phyloP scores from a whole-genome alignment of 805 yeast genomes.

The Cyberlindnera mycetangii region DNA sequence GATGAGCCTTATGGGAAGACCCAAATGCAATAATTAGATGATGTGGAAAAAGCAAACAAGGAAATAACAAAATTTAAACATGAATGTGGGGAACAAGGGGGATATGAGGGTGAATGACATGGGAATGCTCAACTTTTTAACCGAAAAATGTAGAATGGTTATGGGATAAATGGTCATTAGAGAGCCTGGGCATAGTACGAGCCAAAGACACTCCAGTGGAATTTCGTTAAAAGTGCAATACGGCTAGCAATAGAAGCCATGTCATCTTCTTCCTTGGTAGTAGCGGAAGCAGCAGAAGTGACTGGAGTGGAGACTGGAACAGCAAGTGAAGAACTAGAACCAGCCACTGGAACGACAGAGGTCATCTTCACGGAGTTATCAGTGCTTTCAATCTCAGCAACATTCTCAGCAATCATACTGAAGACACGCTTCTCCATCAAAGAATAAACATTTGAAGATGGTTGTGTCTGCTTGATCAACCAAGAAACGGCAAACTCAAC shows the following conservation, averaged over 20 bases:
- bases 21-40: neutral
- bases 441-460: constrained; percentile 71
- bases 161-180: constrained; percentile 1
- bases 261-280: constrained; percentile 37
- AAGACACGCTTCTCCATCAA: constrained; percentile 68
- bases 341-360: constrained; percentile 12
- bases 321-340: constrained; percentile 13
- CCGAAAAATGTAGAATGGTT: neutral
- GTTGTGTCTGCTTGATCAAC: constrained; percentile 85
- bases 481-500: constrained; percentile 65
- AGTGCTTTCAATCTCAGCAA: constrained; percentile 29
- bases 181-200: constrained; percentile 44
- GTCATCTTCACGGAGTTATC: constrained; percentile 12
- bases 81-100: neutral
- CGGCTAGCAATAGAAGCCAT: constrained; percentile 58
- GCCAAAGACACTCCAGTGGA: constrained; percentile 85
- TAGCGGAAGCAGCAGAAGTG: constrained; percentile 14
- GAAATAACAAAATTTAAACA: neutral
- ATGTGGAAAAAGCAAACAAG: neutral
- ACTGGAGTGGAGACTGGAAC: constrained; percentile 9
- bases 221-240: constrained; percentile 52
- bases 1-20: neutral
- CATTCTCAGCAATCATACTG: constrained; percentile 41
- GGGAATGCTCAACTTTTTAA: too few species aligned
- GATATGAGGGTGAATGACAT: too few species aligned